Evolutionary conservation across 257 asterid species (phyloP).

Genomic region (Nicotiana attenuata): DNA sequence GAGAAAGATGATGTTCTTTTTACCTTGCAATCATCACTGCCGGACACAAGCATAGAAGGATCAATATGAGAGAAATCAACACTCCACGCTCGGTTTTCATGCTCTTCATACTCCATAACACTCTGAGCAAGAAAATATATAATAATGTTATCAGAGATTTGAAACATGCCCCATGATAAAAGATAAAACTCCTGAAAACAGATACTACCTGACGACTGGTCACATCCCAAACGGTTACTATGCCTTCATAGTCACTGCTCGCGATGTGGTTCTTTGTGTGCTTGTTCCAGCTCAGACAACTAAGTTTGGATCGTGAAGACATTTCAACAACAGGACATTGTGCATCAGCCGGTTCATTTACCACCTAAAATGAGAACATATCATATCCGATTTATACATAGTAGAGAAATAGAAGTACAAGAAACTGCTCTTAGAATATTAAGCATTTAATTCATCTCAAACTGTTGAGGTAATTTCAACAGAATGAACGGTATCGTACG

Average conservation of each 20-base stretch:
- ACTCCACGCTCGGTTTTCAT: constrained; percentile 93
- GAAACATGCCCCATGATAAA: neutral
- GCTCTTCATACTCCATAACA: constrained; percentile 91
- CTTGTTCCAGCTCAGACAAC: constrained; percentile 92
- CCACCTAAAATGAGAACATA: constrained; percentile 46
- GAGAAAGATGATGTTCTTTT: neutral
- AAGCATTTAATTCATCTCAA: neutral
- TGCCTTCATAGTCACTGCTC: constrained; percentile 90
- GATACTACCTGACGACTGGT: constrained; percentile 69
- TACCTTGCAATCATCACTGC: constrained; percentile 96
- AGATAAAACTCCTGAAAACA: neutral
- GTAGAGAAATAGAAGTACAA: neutral
- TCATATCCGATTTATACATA: neutral
- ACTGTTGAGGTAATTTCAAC: neutral
- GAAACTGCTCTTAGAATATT: neutral
- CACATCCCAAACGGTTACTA: constrained; percentile 87
- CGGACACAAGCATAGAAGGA: constrained; percentile 89
- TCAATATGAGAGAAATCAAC: constrained; percentile 76
- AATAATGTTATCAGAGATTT: neutral
- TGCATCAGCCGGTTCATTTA: constrained; percentile 64
- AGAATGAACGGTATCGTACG: neutral
- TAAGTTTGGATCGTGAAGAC: constrained; percentile 73
- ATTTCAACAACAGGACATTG: constrained; percentile 82
- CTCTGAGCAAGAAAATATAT: constrained; percentile 36
- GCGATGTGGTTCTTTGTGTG: constrained; percentile 62